Percentiles rank a stretch among this genome's conserved stretches.
These are phyloP conservation scores for Tulasnella sp. DNA, from an alignment of 768 basidiomycete genomes.

Conservation along the genomic window DNA sequence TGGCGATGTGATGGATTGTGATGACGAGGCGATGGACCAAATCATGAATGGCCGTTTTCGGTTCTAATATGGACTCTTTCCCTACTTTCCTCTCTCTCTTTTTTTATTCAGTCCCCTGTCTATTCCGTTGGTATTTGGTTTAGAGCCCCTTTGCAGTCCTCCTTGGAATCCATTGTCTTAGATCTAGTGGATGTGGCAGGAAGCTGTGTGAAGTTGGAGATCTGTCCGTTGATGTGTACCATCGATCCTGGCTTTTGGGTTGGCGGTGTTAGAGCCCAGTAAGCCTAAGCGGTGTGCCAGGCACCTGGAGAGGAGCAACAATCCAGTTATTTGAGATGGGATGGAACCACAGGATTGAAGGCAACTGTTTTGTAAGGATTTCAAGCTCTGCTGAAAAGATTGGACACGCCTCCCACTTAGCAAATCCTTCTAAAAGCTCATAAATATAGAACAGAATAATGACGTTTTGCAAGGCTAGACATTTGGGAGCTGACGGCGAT, in stretches of 20 bases:
- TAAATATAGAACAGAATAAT: constrained; percentile 10
- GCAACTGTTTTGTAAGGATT: too few species aligned
- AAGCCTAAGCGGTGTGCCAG: too few species aligned
- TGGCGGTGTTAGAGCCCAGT: too few species aligned
- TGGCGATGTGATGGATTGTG: background rate
- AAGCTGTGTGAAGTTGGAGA: background rate
- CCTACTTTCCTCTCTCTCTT: background rate
- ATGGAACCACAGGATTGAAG: too few species aligned
- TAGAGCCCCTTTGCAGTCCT: background rate
- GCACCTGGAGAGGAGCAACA: too few species aligned
- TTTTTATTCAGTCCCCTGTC: background rate
- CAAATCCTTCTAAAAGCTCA: background rate
- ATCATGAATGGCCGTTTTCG: constrained; percentile 2
- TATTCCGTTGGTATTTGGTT: background rate
- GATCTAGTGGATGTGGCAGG: background rate
- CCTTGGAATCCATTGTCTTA: background rate
- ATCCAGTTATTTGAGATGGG: too few species aligned
- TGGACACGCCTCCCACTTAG: background rate
- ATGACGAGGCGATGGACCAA: background rate
- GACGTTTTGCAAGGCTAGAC: background rate
- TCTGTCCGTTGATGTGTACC: too few species aligned
- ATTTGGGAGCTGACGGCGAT: background rate
- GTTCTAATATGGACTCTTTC: background rate
- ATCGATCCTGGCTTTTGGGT: too few species aligned
- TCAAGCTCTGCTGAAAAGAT: too few species aligned